These are phyloP conservation scores for Pugionium cornutum DNA, from an alignment of 345 rosid genomes.

Conservation along the genomic window DNA sequence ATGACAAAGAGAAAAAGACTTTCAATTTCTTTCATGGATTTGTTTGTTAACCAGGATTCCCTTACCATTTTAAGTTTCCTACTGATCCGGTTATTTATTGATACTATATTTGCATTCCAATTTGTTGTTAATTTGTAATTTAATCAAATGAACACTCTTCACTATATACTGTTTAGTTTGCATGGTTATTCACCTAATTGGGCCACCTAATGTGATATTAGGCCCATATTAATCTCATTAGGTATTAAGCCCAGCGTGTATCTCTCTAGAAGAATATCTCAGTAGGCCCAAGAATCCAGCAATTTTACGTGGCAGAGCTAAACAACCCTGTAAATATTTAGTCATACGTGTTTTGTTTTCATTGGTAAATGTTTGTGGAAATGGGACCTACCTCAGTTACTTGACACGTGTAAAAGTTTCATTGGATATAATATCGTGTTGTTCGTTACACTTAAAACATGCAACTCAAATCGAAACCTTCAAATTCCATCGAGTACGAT, in stretches of 20 bases:
- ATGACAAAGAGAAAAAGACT: not conserved
- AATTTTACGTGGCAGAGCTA: conserved; percentile 32
- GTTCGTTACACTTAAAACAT: conserved; percentile 33
- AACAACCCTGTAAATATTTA: conserved; percentile 17
- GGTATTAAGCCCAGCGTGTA: too few species aligned
- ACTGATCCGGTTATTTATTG: not conserved
- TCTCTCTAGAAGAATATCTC: not conserved
- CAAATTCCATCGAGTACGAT: conserved; percentile 19
- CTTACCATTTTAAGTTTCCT: not conserved
- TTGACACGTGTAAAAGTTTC: conserved; percentile 43
- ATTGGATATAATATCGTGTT: conserved; percentile 62
- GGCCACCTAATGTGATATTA: conserved; percentile 2
- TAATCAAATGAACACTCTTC: too few species aligned
- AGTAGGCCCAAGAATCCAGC: conserved; percentile 15
- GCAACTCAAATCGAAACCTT: conserved; percentile 26
- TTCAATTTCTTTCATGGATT: not conserved
- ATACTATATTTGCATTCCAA: too few species aligned
- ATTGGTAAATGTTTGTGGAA: conserved; percentile 6
- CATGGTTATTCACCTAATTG: not conserved
- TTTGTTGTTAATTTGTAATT: too few species aligned
- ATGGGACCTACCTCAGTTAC: not conserved
- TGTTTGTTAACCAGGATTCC: conserved; percentile 2
- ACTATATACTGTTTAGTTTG: too few species aligned
- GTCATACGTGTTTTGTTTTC: conserved; percentile 25
- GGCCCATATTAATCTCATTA: not conserved